Evolutionary conservation across 129 eudicot species (phyloP).

Genomic region (Lactuca sativa): DNA sequence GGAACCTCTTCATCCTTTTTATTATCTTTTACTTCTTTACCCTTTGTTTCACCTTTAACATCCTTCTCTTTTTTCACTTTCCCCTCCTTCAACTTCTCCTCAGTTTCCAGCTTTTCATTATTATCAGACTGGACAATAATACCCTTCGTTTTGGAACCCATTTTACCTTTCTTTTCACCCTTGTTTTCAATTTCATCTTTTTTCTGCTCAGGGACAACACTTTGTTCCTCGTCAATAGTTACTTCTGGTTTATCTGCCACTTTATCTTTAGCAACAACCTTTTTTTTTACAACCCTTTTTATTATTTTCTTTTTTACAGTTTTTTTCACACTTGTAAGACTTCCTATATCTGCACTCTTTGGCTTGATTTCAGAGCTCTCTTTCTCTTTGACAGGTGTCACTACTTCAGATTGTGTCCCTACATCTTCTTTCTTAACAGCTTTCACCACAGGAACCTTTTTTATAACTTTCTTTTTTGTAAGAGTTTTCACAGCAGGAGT

Average conservation of each 20-base stretch:
- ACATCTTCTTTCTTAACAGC: slow-evolving; percentile 42
- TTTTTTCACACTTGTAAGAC: slow-evolving; percentile 35
- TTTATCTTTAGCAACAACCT: slow-evolving; percentile 44
- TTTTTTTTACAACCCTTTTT: slow-evolving; percentile 65
- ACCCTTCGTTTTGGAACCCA: slow-evolving; percentile 34
- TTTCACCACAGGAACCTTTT: slow-evolving; percentile 44
- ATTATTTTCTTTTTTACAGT: slow-evolving; percentile 70
- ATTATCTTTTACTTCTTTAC: slow-evolving; percentile 59
- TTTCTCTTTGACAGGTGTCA: slow-evolving; percentile 39
- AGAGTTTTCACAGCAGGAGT: slow-evolving; percentile 46
- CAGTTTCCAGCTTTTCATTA: slow-evolving; percentile 45
- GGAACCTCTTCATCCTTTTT: slow-evolving; percentile 74
- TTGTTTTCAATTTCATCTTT: slow-evolving; percentile 38
- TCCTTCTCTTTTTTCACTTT: slow-evolving; percentile 57
- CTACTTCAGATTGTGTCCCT: slow-evolving; percentile 31
- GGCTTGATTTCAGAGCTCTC: slow-evolving; percentile 46
- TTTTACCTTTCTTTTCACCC: slow-evolving; percentile 46
- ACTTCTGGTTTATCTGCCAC: slow-evolving; percentile 26
- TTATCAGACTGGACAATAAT: slow-evolving; percentile 26
- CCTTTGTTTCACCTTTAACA: slow-evolving; percentile 48
- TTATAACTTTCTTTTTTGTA: slow-evolving; percentile 55
- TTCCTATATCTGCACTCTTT: slow-evolving; percentile 21
- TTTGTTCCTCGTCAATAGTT: slow-evolving; percentile 30
- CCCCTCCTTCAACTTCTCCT: slow-evolving; percentile 43
- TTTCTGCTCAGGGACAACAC: slow-evolving; percentile 38